Evolutionary conservation across 306 rosid genomes (phyloP), one percentile per base, ranked within the genome.

Genomic region (Trichosanthes truncata): DNA sequence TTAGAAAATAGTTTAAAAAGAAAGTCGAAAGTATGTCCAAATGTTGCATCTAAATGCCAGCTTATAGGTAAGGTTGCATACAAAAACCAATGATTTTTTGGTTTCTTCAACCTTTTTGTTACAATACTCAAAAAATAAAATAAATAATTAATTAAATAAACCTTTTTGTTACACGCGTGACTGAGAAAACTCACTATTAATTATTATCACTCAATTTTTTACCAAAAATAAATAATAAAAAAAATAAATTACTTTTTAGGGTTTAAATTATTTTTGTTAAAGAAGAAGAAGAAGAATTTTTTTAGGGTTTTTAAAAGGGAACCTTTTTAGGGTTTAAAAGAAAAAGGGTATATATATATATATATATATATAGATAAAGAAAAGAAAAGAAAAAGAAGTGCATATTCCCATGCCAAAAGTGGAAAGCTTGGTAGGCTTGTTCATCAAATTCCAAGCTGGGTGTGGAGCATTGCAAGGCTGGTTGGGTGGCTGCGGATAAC

Each of bases 391-490:
- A 9, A 41, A 52, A 52, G 13, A 68, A 68, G 33, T 68, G 75
- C 1, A 72, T 72, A 72, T 72, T 72, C 77, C 77, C 77, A 72
- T 45, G 77, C 87, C 80, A 83, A 87, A 84, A 85, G 93, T 68
- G 80, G 83, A 82, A 91, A 43, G 52, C 72, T 65, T 35, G 72
- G 25, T 4, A 74, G 78, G 78, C 68, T 20, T 36, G 33, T 66
- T 82, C 80, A 76, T 10, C 77, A 79, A 62, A 81, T 80, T 79
- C 78, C 88, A 86, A 88, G 85, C 87, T 87, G 92, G 92, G 76
- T 76, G 89, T 88, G 92, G 87, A 90, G 89, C 90, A 84, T 65
- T 84, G 93, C 93, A 92, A 88, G 95, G 88, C 88, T 90, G 93
- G 88, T 86, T 86, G 79, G 31, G 66, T 46, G 79, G 81, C 78